Evolutionary conservation across 805 yeast species (phyloP), one percentile per base, ranked within the genome.

Genomic region (Nematodospora valgi): DNA sequence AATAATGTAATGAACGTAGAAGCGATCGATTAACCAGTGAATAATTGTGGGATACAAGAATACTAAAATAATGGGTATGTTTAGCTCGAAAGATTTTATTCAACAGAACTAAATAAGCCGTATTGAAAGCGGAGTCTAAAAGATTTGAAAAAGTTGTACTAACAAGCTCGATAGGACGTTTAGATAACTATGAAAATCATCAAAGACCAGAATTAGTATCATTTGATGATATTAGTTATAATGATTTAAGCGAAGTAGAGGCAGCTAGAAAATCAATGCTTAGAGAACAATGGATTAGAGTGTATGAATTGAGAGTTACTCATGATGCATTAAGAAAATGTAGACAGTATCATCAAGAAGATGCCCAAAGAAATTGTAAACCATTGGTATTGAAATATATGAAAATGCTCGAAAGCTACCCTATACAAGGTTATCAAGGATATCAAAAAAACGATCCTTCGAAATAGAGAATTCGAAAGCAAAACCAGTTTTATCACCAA

Each of bases 371-470:
- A 64, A 86, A 83, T 59, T 86, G 95, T 65, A 76, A 81, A 59
- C 85, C 84, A 30, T 67, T 86, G 49, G 83, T 88, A 20, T 81
- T 82, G 63, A 77, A 69, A 64, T 85, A 86, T 58, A 64, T 86
- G 68, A 84, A 81, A 49, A 70, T 86, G 84, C 68, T 85, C 38
- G 89, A 86, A 38, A 62, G 72, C 33, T 74, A 82, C 47, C 74
- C 78, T 47, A 72, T 82, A 41, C 73, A 76, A 47, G 95, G 95
- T 28, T 84, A 72, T 63, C 65, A 80, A 54, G 91, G 87, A n/a
- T 84, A 85, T 66, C 94, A 86, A 67, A 82, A 86, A 74, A 85
- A 85, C 63, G 95, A 85, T 55, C 93, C 91, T 29, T 69, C 85
- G 23, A 82, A 84, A 40, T 54, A 45, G 28, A 23, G n/a, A n/a